Conservation (phyloP, 2,329 filamentous ascomycete species). For the Lizonia empirigonia region DNA sequence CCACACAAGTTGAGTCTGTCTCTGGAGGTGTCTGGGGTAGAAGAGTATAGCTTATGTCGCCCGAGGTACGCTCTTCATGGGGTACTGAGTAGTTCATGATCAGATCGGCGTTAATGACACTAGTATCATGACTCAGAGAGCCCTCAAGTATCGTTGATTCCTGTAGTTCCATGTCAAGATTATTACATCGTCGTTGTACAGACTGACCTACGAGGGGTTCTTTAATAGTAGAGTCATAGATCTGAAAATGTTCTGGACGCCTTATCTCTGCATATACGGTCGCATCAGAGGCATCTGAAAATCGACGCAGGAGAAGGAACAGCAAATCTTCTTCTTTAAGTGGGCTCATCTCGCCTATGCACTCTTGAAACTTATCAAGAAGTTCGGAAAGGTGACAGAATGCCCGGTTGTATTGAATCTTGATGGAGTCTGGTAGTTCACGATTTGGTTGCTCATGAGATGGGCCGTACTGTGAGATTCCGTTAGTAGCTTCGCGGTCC, state of each 20-base stretch:
- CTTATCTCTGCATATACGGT: background rate
- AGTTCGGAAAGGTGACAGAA: background rate
- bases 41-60: background rate
- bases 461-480: background rate
- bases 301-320: background rate
- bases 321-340: background rate
- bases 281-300: background rate
- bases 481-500: background rate
- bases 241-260: background rate
- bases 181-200: background rate
- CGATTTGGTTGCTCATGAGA: background rate
- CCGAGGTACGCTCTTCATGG: background rate
- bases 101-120: background rate
- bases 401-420: background rate
- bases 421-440: background rate
- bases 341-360: background rate
- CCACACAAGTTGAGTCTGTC: background rate
- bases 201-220: background rate
- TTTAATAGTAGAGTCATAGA: background rate
- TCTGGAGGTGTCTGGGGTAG: background rate
- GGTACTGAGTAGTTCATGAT: background rate
- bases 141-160: background rate
- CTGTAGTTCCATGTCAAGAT: background rate
- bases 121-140: background rate
- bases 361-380: background rate